Conservation (phyloP, 2,329 filamentous ascomycete genomes). For the Penicillium sp. region DNA sequence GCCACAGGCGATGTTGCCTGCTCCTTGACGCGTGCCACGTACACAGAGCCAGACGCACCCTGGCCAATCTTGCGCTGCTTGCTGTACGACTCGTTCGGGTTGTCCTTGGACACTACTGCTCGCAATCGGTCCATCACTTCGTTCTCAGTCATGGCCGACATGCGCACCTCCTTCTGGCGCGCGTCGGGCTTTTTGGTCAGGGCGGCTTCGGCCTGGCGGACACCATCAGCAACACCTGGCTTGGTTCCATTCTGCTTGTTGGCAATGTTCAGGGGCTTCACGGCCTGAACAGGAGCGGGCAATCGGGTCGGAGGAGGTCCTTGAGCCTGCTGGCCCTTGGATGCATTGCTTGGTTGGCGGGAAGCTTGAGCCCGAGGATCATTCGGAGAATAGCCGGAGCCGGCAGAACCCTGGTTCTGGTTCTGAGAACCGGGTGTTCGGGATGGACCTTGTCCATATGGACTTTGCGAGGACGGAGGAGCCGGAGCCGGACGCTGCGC, state of each 20-base stretch:
- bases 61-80: constrained; percentile 99
- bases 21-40: constrained; percentile 93
- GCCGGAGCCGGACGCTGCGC: constrained; percentile 81
- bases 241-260: constrained; percentile 55
- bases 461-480: constrained; percentile 50
- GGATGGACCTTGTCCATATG: constrained; percentile 32
- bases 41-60: constrained; percentile 94
- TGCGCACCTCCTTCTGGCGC: constrained; percentile 86
- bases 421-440: constrained; percentile 34
- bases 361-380: constrained; percentile 39
- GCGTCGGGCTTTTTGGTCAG: constrained; percentile 74
- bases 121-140: constrained; percentile 96
- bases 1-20: constrained; percentile 76
- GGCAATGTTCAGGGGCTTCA: constrained; percentile 75
- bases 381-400: constrained; percentile 31
- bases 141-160: constrained; percentile 96
- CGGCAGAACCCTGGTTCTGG: constrained; percentile 35
- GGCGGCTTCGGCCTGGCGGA: constrained; percentile 86
- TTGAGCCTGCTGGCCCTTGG: constrained; percentile 36
- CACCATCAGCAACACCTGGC: constrained; percentile 54
- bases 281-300: constrained; percentile 53
- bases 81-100: constrained; percentile 90
- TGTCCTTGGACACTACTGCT: constrained; percentile 91
- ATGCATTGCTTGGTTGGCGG: constrained; percentile 46
- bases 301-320: constrained; percentile 55